Evolutionary conservation across 176 grass and related monocot species (phyloP).

Genomic region (Lolium rigidum): DNA sequence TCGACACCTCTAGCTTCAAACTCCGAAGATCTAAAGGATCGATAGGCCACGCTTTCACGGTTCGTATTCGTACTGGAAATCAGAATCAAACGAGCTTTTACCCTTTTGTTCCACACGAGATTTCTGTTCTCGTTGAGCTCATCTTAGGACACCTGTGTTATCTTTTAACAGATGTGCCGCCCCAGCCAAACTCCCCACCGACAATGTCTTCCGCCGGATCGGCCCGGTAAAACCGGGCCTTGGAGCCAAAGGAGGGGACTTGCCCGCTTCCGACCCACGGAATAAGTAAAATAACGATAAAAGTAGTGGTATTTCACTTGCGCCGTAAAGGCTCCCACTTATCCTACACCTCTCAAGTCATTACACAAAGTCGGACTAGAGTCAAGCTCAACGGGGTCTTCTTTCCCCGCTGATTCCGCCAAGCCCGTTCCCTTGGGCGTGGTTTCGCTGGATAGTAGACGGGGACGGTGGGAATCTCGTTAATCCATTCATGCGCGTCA

Average conservation of each 20-base stretch:
- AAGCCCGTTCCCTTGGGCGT: too few relatives aligned
- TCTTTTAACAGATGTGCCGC: slow-evolving; percentile 65
- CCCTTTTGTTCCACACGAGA: slow-evolving; percentile 76
- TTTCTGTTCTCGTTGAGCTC: slow-evolving; percentile 69
- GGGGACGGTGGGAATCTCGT: slow-evolving; percentile 52
- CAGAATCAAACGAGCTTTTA: slow-evolving; percentile 77
- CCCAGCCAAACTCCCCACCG: slow-evolving; percentile 66
- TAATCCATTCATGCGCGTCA: slow-evolving; percentile 70
- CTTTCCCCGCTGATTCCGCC: too few relatives aligned
- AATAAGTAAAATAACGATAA: too few relatives aligned
- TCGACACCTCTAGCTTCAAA: slow-evolving; percentile 61
- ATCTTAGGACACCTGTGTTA: slow-evolving; percentile 72
- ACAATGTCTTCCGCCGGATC: slow-evolving; percentile 78
- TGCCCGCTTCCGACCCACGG: too few relatives aligned
- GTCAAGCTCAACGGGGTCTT: too few relatives aligned
- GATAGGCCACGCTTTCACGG: slow-evolving; percentile 75
- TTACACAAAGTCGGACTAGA: too few relatives aligned
- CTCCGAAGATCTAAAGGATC: slow-evolving; percentile 73
- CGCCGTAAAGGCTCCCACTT: too few relatives aligned
- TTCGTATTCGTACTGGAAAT: slow-evolving; percentile 72
- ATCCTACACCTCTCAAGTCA: too few relatives aligned
- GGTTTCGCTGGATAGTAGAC: too few relatives aligned
- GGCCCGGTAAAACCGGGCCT: too few relatives aligned
- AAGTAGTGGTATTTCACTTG: too few relatives aligned
- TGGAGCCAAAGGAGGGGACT: too few relatives aligned